Evolutionary conservation across 345 rosid genomes (phyloP).

Genomic region (Salix udensis): DNA sequence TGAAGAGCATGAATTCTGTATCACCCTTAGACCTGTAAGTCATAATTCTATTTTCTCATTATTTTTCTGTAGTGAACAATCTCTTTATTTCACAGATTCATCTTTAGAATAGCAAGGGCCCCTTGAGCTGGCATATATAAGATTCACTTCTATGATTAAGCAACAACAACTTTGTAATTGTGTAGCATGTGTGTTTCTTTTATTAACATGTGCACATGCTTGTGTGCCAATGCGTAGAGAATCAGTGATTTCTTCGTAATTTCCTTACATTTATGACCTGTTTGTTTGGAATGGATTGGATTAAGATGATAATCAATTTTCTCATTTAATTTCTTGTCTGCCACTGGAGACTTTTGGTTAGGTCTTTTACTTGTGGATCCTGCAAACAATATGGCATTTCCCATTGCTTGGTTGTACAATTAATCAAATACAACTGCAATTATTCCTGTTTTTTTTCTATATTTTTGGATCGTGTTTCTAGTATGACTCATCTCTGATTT

Average conservation of each 20-base stretch:
- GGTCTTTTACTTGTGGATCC: background rate
- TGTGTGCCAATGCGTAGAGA: background rate
- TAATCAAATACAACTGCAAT: background rate
- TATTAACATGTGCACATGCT: background rate
- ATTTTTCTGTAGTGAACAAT: background rate
- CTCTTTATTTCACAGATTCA: background rate
- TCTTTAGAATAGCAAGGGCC: background rate
- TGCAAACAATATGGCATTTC: background rate
- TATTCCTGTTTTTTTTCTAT: background rate
- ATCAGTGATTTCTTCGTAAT: background rate
- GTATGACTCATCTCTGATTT: background rate
- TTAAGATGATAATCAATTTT: background rate
- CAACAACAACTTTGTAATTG: background rate
- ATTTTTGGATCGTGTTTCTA: background rate
- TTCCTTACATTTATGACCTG: background rate
- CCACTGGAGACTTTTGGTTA: background rate
- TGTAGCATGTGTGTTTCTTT: background rate
- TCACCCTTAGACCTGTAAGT: slow-evolving; percentile 67
- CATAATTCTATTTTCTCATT: slow-evolving; percentile 14
- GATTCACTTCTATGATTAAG: background rate
- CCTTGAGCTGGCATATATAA: background rate
- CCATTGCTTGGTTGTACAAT: background rate
- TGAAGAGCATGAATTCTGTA: slow-evolving; percentile 49
- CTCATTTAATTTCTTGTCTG: background rate
- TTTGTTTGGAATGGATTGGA: background rate